These are phyloP conservation scores for Calycina herbarum DNA, from an alignment of 2,329 filamentous ascomycete genomes.

Conservation along the genomic window DNA sequence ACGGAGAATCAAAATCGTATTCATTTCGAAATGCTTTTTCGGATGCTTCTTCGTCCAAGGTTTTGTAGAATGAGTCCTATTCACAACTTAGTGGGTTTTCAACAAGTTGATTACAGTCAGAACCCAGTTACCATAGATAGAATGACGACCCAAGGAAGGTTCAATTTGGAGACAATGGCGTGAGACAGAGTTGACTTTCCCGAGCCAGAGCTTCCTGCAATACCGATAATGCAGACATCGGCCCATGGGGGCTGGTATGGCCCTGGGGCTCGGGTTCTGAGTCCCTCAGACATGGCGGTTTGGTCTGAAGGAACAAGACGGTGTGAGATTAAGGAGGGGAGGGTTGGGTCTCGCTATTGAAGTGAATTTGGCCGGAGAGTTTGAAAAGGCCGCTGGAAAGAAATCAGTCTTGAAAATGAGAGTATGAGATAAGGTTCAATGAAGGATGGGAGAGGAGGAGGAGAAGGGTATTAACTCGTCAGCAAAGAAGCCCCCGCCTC, in stretches of 20 bases:
- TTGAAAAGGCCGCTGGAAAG: neutral
- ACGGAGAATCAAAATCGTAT: slow-evolving; percentile 92
- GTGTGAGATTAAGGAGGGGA: neutral
- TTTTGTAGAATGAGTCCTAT: slow-evolving; percentile 97
- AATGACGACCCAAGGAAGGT: slow-evolving; percentile 97
- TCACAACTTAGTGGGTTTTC: slow-evolving; percentile 31
- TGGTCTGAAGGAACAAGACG: neutral
- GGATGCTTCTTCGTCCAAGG: slow-evolving; percentile 75
- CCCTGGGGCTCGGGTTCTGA: slow-evolving; percentile 49
- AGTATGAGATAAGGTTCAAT: too few species aligned
- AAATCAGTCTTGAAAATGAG: too few species aligned
- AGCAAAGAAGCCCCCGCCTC: neutral
- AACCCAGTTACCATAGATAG: slow-evolving; percentile 77
- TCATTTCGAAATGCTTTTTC: slow-evolving; percentile 83
- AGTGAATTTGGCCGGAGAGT: neutral
- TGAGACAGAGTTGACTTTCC: slow-evolving; percentile 91
- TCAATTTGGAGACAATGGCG: slow-evolving; percentile 85
- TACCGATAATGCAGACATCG: slow-evolving; percentile 92
- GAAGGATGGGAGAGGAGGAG: too few species aligned
- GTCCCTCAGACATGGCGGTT: neutral
- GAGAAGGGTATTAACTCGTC: neutral
- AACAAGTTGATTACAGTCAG: neutral
- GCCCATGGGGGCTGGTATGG: slow-evolving; percentile 90
- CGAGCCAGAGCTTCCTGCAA: slow-evolving; percentile 93
- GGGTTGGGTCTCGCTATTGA: neutral